A percentile compares a stretch with the other conserved stretches of the same genome.
phyloP scores from a whole-genome alignment of 768 basidiomycete species.

The Leccinum obscurum region DNA sequence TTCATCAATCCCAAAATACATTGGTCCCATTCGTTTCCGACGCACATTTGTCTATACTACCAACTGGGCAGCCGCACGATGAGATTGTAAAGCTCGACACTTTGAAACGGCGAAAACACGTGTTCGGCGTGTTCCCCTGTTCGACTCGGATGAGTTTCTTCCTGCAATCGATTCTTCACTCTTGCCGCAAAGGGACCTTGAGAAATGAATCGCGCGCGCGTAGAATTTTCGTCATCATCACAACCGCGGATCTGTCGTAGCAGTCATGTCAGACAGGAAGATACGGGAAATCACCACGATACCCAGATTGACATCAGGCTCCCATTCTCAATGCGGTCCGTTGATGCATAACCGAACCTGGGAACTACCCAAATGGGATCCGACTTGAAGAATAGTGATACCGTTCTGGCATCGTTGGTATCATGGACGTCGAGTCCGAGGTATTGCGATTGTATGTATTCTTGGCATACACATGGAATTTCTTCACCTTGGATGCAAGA shows the following conservation, averaged over 20 bases:
- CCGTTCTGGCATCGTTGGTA: constrained; percentile 64
- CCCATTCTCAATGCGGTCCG: constrained; percentile 60
- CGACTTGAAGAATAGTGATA: constrained; percentile 71
- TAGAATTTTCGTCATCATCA: constrained; percentile 69
- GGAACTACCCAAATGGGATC: constrained; percentile 85
- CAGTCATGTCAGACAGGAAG: not conserved
- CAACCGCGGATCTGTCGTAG: constrained; percentile 77
- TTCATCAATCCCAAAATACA: constrained; percentile 77
- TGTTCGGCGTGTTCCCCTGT: constrained; percentile 35
- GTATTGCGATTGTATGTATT: constrained; percentile 8
- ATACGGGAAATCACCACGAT: not conserved
- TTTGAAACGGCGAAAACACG: constrained; percentile 76
- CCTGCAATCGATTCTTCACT: constrained; percentile 1
- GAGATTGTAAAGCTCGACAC: constrained; percentile 82
- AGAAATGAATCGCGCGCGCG: constrained; percentile 89
- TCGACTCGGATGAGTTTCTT: constrained; percentile 20
- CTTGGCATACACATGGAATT: constrained; percentile 57
- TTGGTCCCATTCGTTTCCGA: constrained; percentile 73
- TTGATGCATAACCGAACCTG: constrained; percentile 74
- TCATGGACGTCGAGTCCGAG: not conserved
- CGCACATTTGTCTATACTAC: constrained; percentile 48
- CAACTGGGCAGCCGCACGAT: constrained; percentile 60
- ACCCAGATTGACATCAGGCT: constrained; percentile 67
- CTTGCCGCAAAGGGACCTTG: constrained; percentile 56
- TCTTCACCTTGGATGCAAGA: constrained; percentile 44